These are phyloP conservation scores for Xanthoconium purpureum DNA, from an alignment of 768 basidiomycete genomes.

Conservation along the genomic window DNA sequence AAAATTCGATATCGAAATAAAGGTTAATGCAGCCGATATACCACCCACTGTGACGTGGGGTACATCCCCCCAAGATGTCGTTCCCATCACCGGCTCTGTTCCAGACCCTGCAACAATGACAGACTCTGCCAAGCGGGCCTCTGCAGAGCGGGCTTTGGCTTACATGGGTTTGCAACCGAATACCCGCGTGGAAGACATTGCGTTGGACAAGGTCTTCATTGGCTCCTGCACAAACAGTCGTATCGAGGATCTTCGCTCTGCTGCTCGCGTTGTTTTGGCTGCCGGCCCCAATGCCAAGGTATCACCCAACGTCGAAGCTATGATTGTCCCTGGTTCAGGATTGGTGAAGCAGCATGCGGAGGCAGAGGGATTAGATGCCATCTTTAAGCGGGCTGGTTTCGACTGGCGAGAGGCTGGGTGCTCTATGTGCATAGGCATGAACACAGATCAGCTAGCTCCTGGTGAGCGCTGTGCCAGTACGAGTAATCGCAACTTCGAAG, in stretches of 20 bases:
- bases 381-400: slow-evolving; percentile 89
- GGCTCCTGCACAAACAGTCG: slow-evolving; percentile 95
- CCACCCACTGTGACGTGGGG: slow-evolving; percentile 92
- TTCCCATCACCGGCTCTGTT: slow-evolving; percentile 76
- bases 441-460: slow-evolving; percentile 84
- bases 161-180: slow-evolving; percentile 88
- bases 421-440: slow-evolving; percentile 97
- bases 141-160: slow-evolving; percentile 69
- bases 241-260: slow-evolving; percentile 86
- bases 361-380: slow-evolving; percentile 78
- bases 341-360: slow-evolving; percentile 89
- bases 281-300: slow-evolving; percentile 74
- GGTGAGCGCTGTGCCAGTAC: slow-evolving; percentile 87
- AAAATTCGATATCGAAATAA: slow-evolving; percentile 78
- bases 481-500: slow-evolving; percentile 92
- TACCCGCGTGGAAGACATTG: slow-evolving; percentile 74
- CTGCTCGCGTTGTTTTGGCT: slow-evolving; percentile 72
- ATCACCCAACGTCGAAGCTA: slow-evolving; percentile 70
- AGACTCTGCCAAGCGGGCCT: slow-evolving; percentile 62
- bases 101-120: slow-evolving; percentile 69
- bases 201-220: slow-evolving; percentile 87
- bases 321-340: slow-evolving; percentile 92
- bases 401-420: slow-evolving; percentile 96
- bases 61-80: slow-evolving; percentile 86
- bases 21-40: slow-evolving; percentile 80